Evolutionary conservation across 2,329 filamentous ascomycete species (phyloP).

Genomic region (Exophiala spinifera): DNA sequence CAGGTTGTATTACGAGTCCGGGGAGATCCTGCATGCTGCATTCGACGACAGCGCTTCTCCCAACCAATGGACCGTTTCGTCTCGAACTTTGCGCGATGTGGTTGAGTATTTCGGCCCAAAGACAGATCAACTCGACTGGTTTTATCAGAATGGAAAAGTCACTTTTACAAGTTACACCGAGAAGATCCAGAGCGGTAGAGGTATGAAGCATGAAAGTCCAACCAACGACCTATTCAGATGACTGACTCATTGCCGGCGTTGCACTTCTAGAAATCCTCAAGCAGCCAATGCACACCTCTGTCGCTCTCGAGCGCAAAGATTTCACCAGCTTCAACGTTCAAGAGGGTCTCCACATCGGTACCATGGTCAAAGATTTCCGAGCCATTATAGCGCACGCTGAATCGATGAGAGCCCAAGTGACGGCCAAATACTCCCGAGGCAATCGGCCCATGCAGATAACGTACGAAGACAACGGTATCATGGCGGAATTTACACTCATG

Average conservation of each 20-base stretch:
- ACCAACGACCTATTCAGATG: slow-evolving; percentile 4
- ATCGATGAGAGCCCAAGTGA: slow-evolving; percentile 53
- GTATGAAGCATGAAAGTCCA: slow-evolving; percentile 34
- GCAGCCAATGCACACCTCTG: slow-evolving; percentile 62
- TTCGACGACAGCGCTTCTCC: slow-evolving; percentile 57
- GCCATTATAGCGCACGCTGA: slow-evolving; percentile 62
- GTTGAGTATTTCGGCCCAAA: slow-evolving; percentile 63
- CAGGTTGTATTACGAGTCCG: slow-evolving; percentile 61
- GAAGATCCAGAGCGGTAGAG: slow-evolving; percentile 60
- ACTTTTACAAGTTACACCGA: slow-evolving; percentile 66
- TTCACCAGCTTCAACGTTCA: slow-evolving; percentile 60
- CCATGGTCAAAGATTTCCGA: slow-evolving; percentile 65
- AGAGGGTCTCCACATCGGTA: slow-evolving; percentile 59
- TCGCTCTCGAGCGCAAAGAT: slow-evolving; percentile 59
- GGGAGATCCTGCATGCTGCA: slow-evolving; percentile 60
- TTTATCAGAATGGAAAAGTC: slow-evolving; percentile 55
- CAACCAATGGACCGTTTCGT: slow-evolving; percentile 59
- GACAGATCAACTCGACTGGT: slow-evolving; percentile 63
- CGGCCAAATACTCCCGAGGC: slow-evolving; percentile 58
- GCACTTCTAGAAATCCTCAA: slow-evolving; percentile 59
- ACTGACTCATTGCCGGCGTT: neutral
- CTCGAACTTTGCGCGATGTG: slow-evolving; percentile 57
- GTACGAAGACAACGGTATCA: slow-evolving; percentile 55
- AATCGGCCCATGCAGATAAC: slow-evolving; percentile 59
- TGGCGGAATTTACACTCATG: slow-evolving; percentile 63